Base-by-base conservation (phyloP, 73 alveolate species). In the Uronychia setigera region DNA sequence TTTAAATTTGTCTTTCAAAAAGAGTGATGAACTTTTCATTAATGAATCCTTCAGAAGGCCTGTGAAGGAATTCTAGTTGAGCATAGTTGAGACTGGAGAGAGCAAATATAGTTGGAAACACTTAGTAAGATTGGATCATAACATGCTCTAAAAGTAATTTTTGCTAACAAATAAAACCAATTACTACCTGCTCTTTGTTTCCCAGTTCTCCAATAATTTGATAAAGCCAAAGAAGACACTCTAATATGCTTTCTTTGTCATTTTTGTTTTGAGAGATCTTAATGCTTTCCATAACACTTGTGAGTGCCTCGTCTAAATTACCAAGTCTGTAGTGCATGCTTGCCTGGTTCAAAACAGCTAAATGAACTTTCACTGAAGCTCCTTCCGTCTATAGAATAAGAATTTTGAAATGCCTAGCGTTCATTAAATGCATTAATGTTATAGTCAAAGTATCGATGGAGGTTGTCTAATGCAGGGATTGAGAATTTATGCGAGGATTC, bases 191-290 rank as follows among this genome's bases (percentile, higher is more conserved):
- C n/a, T 82, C 91, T n/a, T 31, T 75, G 32, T 80, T 83, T 11
- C 94, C 94, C 33, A 88, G 78, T 35, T 74, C 74, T 11, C 59
- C 76, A 0, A 82, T 59, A 1, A 88, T 83, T 60, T 88, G 76
- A 31, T 88, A 86, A 31, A 88, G 88, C 91, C 91, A 88, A 5
- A 88, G 57, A 19, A 88, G 35, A 33, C 94, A 88, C 77, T 88
- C 34, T 1, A 88, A 67, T n/a, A 88, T 88, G 29, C 84, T 81
- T 31, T 83, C 91, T 33, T 88, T 88, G 82, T 88, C 94, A 59
- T 88, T 88, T 60, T 88, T 88, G 75, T 88, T 88, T 78, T 88
- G 83, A 58, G 94, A 80, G 29, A 88, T 79, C 29, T 88, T 82
- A 34, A 88, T 88, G 19, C 91, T 83, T 78, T 88, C 94, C 29